phyloP scores from a whole-genome alignment of 2,329 filamentous ascomycete genomes.

The Ambrosiella xylebori region DNA sequence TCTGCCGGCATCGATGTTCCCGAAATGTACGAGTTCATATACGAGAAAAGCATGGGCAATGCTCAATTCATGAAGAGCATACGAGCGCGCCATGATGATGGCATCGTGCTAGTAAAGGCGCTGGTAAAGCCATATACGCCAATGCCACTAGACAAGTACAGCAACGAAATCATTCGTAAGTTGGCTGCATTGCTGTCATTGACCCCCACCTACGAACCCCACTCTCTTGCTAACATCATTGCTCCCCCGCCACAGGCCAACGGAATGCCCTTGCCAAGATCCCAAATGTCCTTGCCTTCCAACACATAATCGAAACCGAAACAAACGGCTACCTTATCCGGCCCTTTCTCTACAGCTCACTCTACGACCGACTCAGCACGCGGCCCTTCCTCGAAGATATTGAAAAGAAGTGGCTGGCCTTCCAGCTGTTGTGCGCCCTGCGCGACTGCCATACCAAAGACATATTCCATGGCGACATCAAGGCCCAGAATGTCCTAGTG shows the following conservation, averaged over 20 bases:
- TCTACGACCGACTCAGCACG: conserved; percentile 94
- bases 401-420: conserved; percentile 97
- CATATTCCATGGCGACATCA: conserved; percentile 94
- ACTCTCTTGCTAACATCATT: no score
- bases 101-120: conserved; percentile 83
- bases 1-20: conserved; percentile 86
- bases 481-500: conserved; percentile 90
- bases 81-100: conserved; percentile 74
- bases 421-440: conserved; percentile 81
- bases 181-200: conserved; percentile 16
- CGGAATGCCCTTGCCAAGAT: conserved; percentile 62
- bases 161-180: conserved; percentile 55
- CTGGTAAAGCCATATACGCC: conserved; percentile 80
- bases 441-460: conserved; percentile 80
- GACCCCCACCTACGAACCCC: no score
- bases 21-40: conserved; percentile 75
- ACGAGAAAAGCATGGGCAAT: conserved; percentile 82
- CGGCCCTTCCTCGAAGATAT: conserved; percentile 92
- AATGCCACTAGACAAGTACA: conserved; percentile 65
- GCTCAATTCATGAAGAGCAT: conserved; percentile 96
- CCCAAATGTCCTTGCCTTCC: conserved; percentile 79
- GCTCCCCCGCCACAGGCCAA: conserved; percentile 40
- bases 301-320: conserved; percentile 79
- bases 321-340: conserved; percentile 85
- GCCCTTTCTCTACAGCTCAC: conserved; percentile 87